Evolutionary conservation across 352 stramenopile genomes (phyloP), one percentile per base, ranked within the genome.

Genomic region (Sclerospora graminicola): DNA sequence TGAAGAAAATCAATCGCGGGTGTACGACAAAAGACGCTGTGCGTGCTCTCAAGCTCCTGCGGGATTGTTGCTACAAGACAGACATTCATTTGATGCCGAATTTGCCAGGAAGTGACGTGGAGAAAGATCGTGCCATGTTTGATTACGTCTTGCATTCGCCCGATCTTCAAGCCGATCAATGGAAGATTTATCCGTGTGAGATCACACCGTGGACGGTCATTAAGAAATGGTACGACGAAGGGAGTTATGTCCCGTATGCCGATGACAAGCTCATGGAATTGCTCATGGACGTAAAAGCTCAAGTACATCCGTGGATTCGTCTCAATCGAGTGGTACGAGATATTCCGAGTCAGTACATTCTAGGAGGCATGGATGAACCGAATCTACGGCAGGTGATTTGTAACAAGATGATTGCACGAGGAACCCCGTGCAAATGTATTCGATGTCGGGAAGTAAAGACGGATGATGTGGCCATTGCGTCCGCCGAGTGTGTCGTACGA

Each of bases 131-230:
- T 14, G 46, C 60, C 13, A 97, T 97, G 89, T 96, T 97, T 50
- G 74, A 94, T 13, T 86, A 88, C 31, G 81, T 97, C 13, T 54
- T 97, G 29, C 50, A 81, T 23, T 89, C 87, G 23, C 67, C 82
- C 5, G 65, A 94, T 41, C 65, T 97, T n/a, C 87, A 96, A 53
- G 85, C 86, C 0, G 89, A 97, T 47, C 87, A 96, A 61, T 96
- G 87, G 88, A 97, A 97, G 69, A 96, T 97, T 59, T 97, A 97
- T 24, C 89, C 89, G 31, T 96, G 85, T 55, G 86, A 95, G 57
- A 87, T 96, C 44, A 93, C 84, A 19, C 84, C 84, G 1, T 95
- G 83, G 83, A 90, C 79, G 1, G 74, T 93, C 20, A 93, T 93
- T 41, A 93, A 93, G 60, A 88, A 88, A 58, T 93, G 81, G 81